These are phyloP conservation scores for Halophytophthora batemanensis DNA, from an alignment of 352 stramenopile species.

Conservation along the genomic window DNA sequence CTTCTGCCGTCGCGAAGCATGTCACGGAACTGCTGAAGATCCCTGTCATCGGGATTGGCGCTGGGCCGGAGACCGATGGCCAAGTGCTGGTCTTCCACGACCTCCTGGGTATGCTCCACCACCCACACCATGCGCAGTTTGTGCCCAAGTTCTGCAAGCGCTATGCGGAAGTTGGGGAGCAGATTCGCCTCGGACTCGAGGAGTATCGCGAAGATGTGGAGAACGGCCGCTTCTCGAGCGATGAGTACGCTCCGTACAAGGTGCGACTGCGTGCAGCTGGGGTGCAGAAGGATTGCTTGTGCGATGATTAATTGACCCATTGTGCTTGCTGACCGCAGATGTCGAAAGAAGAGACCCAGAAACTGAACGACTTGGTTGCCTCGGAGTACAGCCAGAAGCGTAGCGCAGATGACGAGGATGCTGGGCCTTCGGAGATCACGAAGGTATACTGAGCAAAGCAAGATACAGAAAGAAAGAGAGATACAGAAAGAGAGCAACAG, in stretches of 20 bases:
- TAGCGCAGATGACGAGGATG: constrained; percentile 23
- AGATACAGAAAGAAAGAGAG: too few relatives aligned
- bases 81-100: constrained; percentile 99
- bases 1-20: constrained; percentile 87
- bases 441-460: constrained; percentile 71
- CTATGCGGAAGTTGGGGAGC: constrained; percentile 95
- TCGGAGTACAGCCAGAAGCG: constrained; percentile 51
- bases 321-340: constrained; percentile 40
- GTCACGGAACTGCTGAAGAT: constrained; percentile 96
- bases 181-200: constrained; percentile 92
- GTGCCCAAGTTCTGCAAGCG: constrained; percentile 99
- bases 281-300: neutral
- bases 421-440: constrained; percentile 52
- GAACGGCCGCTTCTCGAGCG: constrained; percentile 90
- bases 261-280: constrained; percentile 15
- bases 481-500: neutral
- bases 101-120: constrained; percentile 97
- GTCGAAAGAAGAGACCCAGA: constrained; percentile 72
- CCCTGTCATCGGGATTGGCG: constrained; percentile 98
- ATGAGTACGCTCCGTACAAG: constrained; percentile 95
- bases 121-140: constrained; percentile 95
- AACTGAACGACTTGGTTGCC: constrained; percentile 60
- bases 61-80: constrained; percentile 90
- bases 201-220: constrained; percentile 97
- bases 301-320: neutral